Base-by-base conservation (phyloP, 2,329 filamentous ascomycete genomes). In the Alternaria burnsii region DNA sequence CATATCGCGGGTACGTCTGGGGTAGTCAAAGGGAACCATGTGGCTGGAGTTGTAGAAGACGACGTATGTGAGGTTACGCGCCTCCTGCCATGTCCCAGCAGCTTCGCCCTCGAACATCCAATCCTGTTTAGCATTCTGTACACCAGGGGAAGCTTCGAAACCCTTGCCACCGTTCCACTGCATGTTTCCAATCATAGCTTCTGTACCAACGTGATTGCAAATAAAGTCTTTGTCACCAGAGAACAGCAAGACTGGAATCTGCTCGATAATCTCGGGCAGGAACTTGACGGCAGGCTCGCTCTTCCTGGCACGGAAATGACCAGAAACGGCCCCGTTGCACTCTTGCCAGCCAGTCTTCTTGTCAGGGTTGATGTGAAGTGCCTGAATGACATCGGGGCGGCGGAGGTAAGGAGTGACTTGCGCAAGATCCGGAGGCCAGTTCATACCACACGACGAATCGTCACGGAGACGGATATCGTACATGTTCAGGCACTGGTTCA, bases 1-100 rank as follows among this genome's bases (percentile, higher is more conserved):
- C 95, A 99, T 99, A 77, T 98, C 95, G 63, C 94, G 88, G 20
- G 89, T 91, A 62, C 93, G 90, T 48, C 93, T 89, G 1, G 94
- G 90, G 71, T 91, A 91, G 79, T 99, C 94, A 74, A 95, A 98
- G 1, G 95, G 96, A 1, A 99, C 95, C 95, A 99, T 99, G 79
- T 99, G 95, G 51, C 92, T 97, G 16, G 93, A 89, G 78, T 99
- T 97, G 83, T 97, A 92, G 81, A 98, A 97, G 41, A 96, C 85
- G 32, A 99, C 89, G 75, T 99, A 99, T 1, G 95, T 97, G 62
- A 99, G 82, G 80, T 99, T 99, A 67, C 96, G 89, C 2, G 95
- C 94, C 76, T 93, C 88, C 79, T 99, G 96, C 84, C 94, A 99
- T 74, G 96, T 92, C 24, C 95, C 95, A 4, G 94, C 94, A 1